Percentiles rank a stretch among this genome's conserved stretches.
These are phyloP conservation scores for Bremia lactucae DNA, from an alignment of 352 stramenopile species.

Conservation along the genomic window DNA sequence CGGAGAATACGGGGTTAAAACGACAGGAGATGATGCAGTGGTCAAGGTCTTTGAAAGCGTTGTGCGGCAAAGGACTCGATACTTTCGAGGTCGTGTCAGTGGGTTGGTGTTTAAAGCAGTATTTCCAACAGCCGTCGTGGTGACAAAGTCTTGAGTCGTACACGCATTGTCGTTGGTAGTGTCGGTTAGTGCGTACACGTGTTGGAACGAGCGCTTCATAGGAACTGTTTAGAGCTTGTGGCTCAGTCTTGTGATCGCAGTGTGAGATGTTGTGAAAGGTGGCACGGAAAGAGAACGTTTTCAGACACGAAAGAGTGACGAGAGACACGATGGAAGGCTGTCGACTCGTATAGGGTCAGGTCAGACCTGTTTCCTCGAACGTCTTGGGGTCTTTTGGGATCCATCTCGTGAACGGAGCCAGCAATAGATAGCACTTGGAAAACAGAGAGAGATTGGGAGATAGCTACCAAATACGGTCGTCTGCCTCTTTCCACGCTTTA, in stretches of 20 bases:
- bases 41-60: conserved; percentile 8
- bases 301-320: conserved; percentile 23
- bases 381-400: conserved; percentile 9
- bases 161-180: conserved; percentile 4
- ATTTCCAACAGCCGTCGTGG: too few relatives aligned
- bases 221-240: conserved; percentile 13
- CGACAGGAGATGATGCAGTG: background rate
- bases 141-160: too few relatives aligned
- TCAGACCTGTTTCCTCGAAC: conserved; percentile 18
- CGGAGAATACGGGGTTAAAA: too few relatives aligned
- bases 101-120: too few relatives aligned
- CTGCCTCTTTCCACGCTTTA: conserved; percentile 6
- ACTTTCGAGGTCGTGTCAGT: conserved; percentile 16
- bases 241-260: conserved; percentile 1
- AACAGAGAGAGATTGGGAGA: conserved; percentile 15
- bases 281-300: conserved; percentile 34
- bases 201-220: conserved; percentile 45
- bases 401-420: conserved; percentile 6
- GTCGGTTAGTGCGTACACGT: conserved; percentile 15
- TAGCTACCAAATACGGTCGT: background rate
- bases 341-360: conserved; percentile 22
- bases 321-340: conserved; percentile 19
- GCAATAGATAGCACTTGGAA: conserved; percentile 26
- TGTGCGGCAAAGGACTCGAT: conserved; percentile 7
- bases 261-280: conserved; percentile 5